Percentiles rank a stretch among this genome's conserved stretches.
These are phyloP conservation scores for Yamadazyma jaroonii DNA, from an alignment of 1,139 yeast species.

Conservation along the genomic window DNA sequence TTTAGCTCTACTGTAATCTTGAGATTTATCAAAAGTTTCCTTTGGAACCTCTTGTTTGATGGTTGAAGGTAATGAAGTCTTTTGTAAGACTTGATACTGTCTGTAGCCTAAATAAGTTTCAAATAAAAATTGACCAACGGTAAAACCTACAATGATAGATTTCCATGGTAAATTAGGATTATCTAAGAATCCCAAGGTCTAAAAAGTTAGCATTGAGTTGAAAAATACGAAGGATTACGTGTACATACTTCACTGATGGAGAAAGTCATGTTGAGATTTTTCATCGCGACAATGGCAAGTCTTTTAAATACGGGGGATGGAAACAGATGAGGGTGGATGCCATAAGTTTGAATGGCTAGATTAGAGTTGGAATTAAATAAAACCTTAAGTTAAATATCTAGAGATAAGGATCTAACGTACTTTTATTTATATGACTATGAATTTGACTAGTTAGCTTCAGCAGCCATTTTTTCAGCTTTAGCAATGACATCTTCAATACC, in stretches of 20 bases:
- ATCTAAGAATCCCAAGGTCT: conserved; percentile 31
- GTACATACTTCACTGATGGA: conserved; percentile 15
- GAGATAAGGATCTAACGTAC: conserved; percentile 5
- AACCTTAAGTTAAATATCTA: too few species aligned
- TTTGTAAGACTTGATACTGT: conserved; percentile 66
- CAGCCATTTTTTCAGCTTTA: conserved; percentile 98
- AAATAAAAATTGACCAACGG: conserved; percentile 71
- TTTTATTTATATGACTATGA: conserved; percentile 6
- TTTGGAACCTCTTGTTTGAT: conserved; percentile 63
- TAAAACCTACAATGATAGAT: conserved; percentile 65
- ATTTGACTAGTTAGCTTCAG: conserved; percentile 69
- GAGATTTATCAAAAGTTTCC: conserved; percentile 76
- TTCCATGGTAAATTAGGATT: conserved; percentile 75
- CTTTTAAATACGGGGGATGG: too few species aligned
- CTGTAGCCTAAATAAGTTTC: conserved; percentile 73
- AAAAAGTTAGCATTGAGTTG: conserved; percentile 12
- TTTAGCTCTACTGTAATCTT: conserved; percentile 80
- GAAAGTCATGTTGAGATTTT: conserved; percentile 9
- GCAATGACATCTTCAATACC: conserved; percentile 98
- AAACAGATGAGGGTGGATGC: too few species aligned
- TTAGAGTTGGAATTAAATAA: too few species aligned
- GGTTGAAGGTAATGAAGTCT: conserved; percentile 58
- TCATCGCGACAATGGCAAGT: background rate
- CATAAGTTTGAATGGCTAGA: too few species aligned
- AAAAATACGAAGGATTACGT: background rate